Evolutionary conservation across 352 stramenopile species (phyloP), one percentile per base, ranked within the genome.

Genomic region (Pythium oligandrum): DNA sequence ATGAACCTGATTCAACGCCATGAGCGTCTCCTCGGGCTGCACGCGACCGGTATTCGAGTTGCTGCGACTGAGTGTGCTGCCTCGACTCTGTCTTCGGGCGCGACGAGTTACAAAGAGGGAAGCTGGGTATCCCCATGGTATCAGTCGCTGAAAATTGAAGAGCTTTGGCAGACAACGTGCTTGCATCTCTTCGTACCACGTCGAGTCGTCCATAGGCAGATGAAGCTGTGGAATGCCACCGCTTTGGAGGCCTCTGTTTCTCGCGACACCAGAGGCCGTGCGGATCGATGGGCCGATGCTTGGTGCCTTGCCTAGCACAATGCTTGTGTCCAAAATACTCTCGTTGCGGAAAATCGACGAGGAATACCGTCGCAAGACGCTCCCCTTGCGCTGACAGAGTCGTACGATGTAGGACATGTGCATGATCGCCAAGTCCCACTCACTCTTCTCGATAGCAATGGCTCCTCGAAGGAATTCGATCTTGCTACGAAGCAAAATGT

Each of bases 391-490:
- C 59, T 79, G 71, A 53, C 77, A 88, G 8, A 88, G 55, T 11
- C 75, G 68, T 17, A 81, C 76, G 45, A 88, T 74, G 56, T 75
- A 84, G 6, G 68, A 65, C 69, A 88, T 75, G 66, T 88, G 76
- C 44, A 68, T 73, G 42, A 84, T 75, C 0, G 80, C 80, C 10
- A 71, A 51, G 12, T 68, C 66, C 68, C 81, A 89, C 35, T 91
- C 78, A 51, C 76, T 84, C 66, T 73, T 85, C 63, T 88, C 70
- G 30, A 91, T 71, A 26, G 75, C 74, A 39, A 91, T 86, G 1
- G 78, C 69, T 0, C 80, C 80, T 12, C 68, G 74, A 51, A 91
- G 73, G 56, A 88, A 91, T 56, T 91, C 78, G 39, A 89, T 85
- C 31, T 83, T 81, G 48, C 75, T 78, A 40, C 75, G 68, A 36